Conservation (phyloP, 73 alveolate species). For the Halteria grandinella region DNA sequence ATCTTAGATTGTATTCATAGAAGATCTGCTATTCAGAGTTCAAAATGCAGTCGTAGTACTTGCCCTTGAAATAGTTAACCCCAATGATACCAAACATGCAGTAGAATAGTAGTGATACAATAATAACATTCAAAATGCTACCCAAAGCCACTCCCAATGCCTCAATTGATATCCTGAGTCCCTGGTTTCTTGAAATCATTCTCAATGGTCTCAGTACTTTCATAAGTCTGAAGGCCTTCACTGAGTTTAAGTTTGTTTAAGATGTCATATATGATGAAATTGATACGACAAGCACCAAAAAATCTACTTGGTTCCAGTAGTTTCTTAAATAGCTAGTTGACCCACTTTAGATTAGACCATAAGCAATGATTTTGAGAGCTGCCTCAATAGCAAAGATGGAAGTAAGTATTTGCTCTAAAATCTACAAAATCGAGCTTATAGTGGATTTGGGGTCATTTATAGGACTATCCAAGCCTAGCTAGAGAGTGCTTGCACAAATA, state of each 20-base stretch:
- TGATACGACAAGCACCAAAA: slow-evolving; percentile 35
- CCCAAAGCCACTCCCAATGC: slow-evolving; percentile 56
- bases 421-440: not conserved
- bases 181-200: slow-evolving; percentile 74
- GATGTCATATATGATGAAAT: no score
- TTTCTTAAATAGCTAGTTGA: slow-evolving; percentile 53
- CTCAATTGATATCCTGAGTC: slow-evolving; percentile 57
- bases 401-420: slow-evolving; percentile 45
- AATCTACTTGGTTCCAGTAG: slow-evolving; percentile 65
- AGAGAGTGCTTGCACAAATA: slow-evolving; percentile 19
- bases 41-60: slow-evolving; percentile 41
- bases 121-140: slow-evolving; percentile 63
- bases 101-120: slow-evolving; percentile 69
- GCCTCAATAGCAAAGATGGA: slow-evolving; percentile 54
- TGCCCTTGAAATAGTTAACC: slow-evolving; percentile 74
- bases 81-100: slow-evolving; percentile 78
- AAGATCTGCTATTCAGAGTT: not conserved
- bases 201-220: slow-evolving; percentile 78
- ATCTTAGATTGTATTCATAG: no score
- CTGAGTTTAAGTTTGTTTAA: no score
- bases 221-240: slow-evolving; percentile 64
- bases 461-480: slow-evolving; percentile 42
- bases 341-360: slow-evolving; percentile 35
- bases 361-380: slow-evolving; percentile 50
- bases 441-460: slow-evolving; percentile 24